Evolutionary conservation across 108 stramenopile genomes (phyloP), one percentile per base, ranked within the genome.

Genomic region (Fistulifera pelliculosa): DNA sequence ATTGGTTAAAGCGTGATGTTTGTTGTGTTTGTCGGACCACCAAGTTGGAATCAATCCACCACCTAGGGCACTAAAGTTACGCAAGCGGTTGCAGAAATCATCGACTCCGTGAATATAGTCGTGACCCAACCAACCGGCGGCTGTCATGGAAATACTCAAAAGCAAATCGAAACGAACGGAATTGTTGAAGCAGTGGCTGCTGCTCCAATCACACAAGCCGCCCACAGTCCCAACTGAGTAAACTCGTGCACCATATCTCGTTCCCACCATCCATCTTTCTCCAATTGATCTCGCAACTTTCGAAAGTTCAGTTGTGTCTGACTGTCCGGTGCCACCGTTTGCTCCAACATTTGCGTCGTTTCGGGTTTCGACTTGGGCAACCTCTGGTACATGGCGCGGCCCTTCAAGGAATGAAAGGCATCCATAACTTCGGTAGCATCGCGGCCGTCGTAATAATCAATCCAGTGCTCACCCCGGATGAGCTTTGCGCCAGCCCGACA

Each of bases 351-450:
- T 4, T 43, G 47, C 0, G 52, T 57, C 11, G 70, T 70, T 11
- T 59, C 66, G 0, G 60, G 41, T 0, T 69, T 48, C 13, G 64
- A 64, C 42, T 79, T 80, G 3, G 89, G 94, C 40, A 95, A 50
- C 16, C 79, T 74, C 61, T 85, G 50, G 48, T 77, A 82, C 89
- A 90, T 93, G 17, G 66, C 52, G 0, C 76, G 57, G n/a, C 77
- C 94, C 49, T 80, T 80, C 22, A 80, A 69, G 17, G 79, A 74
- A 59, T 95, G 94, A 63, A 95, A 95, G 10, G 79, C 94, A 62
- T 89, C 80, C 90, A 95, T 95, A 16, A 95, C 91, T 49, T 95
- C 94, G 0, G 94, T 95, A 5, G 94, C 94, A 62, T 95, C 94
- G n/a, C 91, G 70, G 18, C 81, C 87, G 58, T 85, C 84, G 60